Percentiles rank a stretch among this genome's conserved stretches.
These are phyloP conservation scores for Rosa persica DNA, from an alignment of 306 rosid genomes.

Conservation along the genomic window DNA sequence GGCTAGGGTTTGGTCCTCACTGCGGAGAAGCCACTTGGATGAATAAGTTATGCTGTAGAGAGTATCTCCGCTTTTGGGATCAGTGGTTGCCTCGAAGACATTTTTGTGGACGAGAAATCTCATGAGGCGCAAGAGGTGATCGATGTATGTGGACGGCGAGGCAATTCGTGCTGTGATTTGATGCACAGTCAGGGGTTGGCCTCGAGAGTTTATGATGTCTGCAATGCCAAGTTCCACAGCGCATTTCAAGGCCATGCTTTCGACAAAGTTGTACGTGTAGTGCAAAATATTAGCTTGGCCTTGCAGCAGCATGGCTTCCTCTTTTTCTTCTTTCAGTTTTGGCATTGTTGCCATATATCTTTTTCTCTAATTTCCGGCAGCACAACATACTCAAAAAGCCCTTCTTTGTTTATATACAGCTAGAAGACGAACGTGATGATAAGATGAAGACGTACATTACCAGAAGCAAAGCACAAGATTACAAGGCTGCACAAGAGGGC, in stretches of 20 bases:
- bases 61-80: not conserved
- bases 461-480: too few relatives aligned
- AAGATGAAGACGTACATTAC: too few relatives aligned
- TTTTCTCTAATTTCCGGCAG: not conserved
- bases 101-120: conserved; percentile 17
- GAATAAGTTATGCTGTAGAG: conserved; percentile 27
- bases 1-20: conserved; percentile 16
- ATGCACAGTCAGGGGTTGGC: conserved; percentile 17
- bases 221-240: conserved; percentile 36
- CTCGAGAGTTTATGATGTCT: conserved; percentile 33
- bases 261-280: not conserved
- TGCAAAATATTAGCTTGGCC: conserved; percentile 26
- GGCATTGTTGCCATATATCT: not conserved
- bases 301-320: conserved; percentile 3
- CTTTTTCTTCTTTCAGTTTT: not conserved
- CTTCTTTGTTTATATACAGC: not conserved
- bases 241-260: conserved; percentile 33
- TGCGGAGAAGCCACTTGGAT: conserved; percentile 31
- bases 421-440: too few relatives aligned
- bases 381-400: not conserved
- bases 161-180: conserved; percentile 19
- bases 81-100: conserved; percentile 5
- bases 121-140: conserved; percentile 33
- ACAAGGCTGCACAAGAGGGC: too few relatives aligned
- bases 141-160: conserved; percentile 17